Percentiles rank a stretch among this genome's conserved stretches.
phyloP scores from a whole-genome alignment of 1,139 yeast species.

The Pichia sp. region DNA sequence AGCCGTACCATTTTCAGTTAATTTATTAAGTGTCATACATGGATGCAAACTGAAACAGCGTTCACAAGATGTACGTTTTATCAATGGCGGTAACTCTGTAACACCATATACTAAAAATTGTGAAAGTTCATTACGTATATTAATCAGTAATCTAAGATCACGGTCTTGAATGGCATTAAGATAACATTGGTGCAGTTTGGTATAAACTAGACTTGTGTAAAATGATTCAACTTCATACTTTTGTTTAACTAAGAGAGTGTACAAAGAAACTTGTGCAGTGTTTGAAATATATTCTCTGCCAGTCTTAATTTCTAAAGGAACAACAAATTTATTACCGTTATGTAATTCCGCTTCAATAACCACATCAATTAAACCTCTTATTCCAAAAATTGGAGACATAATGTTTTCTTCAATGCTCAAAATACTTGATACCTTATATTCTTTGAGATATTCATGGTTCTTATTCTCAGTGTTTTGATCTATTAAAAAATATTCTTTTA shows the following conservation, averaged over 20 bases:
- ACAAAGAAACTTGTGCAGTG: slow-evolving; percentile 84
- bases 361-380: slow-evolving; percentile 89
- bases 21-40: slow-evolving; percentile 66
- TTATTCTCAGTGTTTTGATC: no score
- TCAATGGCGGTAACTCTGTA: slow-evolving; percentile 53
- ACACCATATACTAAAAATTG: slow-evolving; percentile 46
- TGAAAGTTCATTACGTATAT: slow-evolving; percentile 68
- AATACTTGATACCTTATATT: slow-evolving; percentile 54
- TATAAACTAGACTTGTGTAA: slow-evolving; percentile 67
- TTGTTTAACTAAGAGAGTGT: slow-evolving; percentile 73
- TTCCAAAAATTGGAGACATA: slow-evolving; percentile 86
- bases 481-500: slow-evolving; percentile 41
- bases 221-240: slow-evolving; percentile 64
- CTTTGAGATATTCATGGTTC: no score
- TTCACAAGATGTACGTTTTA: slow-evolving; percentile 56
- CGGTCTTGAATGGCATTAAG: slow-evolving; percentile 42
- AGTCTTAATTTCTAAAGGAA: slow-evolving; percentile 88
- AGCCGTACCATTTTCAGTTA: slow-evolving; percentile 51
- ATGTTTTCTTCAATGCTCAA: slow-evolving; percentile 86
- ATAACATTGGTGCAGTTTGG: slow-evolving; percentile 46
- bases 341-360: slow-evolving; percentile 57
- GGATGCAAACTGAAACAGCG: slow-evolving; percentile 53
- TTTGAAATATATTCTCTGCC: slow-evolving; percentile 66
- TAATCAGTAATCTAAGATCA: slow-evolving; percentile 57
- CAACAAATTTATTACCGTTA: slow-evolving; percentile 41